These are phyloP conservation scores for Yamadazyma pseudoaaseri DNA, from an alignment of 1,139 yeast species.

Conservation along the genomic window DNA sequence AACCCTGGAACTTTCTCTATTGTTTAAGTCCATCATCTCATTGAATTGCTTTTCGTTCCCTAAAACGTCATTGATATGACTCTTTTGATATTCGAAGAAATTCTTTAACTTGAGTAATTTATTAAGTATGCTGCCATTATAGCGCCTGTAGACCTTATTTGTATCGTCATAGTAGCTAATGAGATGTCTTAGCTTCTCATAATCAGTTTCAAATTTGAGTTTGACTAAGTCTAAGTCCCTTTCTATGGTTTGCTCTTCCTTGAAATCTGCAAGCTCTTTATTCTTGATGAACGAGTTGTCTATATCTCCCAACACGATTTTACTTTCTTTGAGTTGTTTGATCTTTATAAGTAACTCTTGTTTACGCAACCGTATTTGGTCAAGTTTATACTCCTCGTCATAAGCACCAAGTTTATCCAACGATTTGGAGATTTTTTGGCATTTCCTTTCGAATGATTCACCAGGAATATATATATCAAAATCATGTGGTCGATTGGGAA, in stretches of 20 bases:
- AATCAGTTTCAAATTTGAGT: slow-evolving; percentile 32
- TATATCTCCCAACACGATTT: slow-evolving; percentile 21
- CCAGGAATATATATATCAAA: slow-evolving; percentile 1
- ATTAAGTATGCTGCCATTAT: slow-evolving; percentile 29
- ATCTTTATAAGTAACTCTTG: slow-evolving; percentile 25
- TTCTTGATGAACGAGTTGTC: slow-evolving; percentile 22
- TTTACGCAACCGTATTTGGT: slow-evolving; percentile 5
- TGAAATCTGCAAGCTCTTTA: slow-evolving; percentile 24
- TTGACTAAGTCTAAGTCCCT: slow-evolving; percentile 39
- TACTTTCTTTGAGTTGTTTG: slow-evolving; percentile 24
- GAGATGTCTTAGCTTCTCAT: slow-evolving; percentile 34
- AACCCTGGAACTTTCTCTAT: slow-evolving; percentile 35
- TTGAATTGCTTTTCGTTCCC: slow-evolving; percentile 17
- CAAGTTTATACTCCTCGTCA: slow-evolving; percentile 11
- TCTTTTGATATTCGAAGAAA: slow-evolving; percentile 40
- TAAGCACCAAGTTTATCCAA: slow-evolving; percentile 17
- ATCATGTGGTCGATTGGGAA: neutral
- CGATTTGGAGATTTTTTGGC: slow-evolving; percentile 20
- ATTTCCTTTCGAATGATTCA: slow-evolving; percentile 19
- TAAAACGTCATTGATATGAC: slow-evolving; percentile 25
- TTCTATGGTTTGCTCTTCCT: slow-evolving; percentile 16
- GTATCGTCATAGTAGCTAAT: slow-evolving; percentile 39
- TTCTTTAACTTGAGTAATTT: slow-evolving; percentile 40
- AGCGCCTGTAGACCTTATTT: slow-evolving; percentile 33
- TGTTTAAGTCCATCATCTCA: slow-evolving; percentile 33